Evolutionary conservation across 495 filamentous ascomycete species (phyloP), one percentile per base, ranked within the genome.

Genomic region (Hyaloscypha variabilis): DNA sequence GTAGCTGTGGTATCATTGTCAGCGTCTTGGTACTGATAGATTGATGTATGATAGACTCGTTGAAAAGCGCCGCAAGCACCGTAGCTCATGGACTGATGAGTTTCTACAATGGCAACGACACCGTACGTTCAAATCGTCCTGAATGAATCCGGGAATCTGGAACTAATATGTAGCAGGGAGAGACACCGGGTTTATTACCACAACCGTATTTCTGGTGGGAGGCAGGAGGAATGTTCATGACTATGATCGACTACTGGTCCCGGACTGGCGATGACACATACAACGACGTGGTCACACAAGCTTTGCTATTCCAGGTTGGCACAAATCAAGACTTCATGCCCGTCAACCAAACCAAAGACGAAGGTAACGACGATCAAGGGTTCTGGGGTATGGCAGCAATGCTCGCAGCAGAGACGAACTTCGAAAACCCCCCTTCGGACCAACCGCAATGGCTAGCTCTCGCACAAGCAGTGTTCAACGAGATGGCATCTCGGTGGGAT

Each of bases 381-480:
- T 85, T 89, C 71, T 91, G 88, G 89, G 88, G 77, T 24, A 83
- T 91, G 73, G 81, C 88, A 11, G 88, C 85, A 39, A 87, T 91
- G 85, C 81, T 87, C 4, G 88, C 87, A 10, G 86, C 85, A 34
- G 88, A 91, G 73, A 75, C 85, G 62, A 83, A 83, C 51, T 89
- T 86, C 66, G 83, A 82, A 17, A 79, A 90, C 65, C 88, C 86
- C 8, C 82, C 83, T 6, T 42, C 60, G n/a, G 77, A 73, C 52
- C 66, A 87, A 64, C 89, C 90, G 3, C 83, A 87, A 64, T 95
- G 91, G 90, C 78, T 95, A 3, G 89, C 88, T 3, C 81, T 95
- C 59, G 91, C 89, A n/a, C 90, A 94, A 72, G 90, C 87, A 10
- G 89, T 91, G 0, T 92, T 91, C 78, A 91, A 92, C 73, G 84